A percentile compares a stretch with the other conserved stretches of the same genome.
Conservation (phyloP, 163 green algal species). For the Trebouxia gelatinosa region DNA sequence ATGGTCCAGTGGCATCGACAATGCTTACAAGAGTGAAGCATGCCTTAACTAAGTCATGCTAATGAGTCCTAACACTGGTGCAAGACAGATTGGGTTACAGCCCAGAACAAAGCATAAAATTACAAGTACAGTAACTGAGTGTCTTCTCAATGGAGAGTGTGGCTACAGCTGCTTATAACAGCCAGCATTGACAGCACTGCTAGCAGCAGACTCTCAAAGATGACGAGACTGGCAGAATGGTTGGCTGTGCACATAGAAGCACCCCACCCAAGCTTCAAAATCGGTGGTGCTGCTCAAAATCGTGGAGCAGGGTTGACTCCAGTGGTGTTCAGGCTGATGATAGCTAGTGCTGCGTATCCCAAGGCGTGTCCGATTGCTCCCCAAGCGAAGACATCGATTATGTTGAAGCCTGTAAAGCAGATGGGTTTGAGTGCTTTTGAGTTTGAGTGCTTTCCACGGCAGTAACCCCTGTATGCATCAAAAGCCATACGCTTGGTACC, state of each 20-base stretch:
- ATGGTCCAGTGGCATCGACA: too few relatives aligned
- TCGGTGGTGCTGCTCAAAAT: neutral
- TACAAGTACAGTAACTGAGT: neutral
- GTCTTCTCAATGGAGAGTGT: neutral
- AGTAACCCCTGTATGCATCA: too few relatives aligned
- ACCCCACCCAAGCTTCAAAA: neutral
- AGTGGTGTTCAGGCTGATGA: constrained; percentile 33
- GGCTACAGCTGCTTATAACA: neutral
- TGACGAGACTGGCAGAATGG: neutral
- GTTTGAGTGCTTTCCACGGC: too few relatives aligned
- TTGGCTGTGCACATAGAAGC: neutral
- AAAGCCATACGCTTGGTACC: too few relatives aligned
- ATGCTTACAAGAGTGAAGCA: too few relatives aligned
- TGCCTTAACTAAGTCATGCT: too few relatives aligned
- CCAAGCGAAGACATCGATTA: constrained; percentile 77
- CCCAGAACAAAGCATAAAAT: too few relatives aligned
- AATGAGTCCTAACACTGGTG: too few relatives aligned
- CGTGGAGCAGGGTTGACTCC: constrained; percentile 38
- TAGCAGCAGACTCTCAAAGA: constrained; percentile 5
- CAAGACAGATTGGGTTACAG: too few relatives aligned
- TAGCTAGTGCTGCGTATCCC: constrained; percentile 51
- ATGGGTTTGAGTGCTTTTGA: neutral
- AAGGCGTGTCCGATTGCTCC: constrained; percentile 61
- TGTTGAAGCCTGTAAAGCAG: constrained; percentile 60
- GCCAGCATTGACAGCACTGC: too few relatives aligned